Evolutionary conservation across 306 rosid species (phyloP).

Genomic region (Malus sieversii): DNA sequence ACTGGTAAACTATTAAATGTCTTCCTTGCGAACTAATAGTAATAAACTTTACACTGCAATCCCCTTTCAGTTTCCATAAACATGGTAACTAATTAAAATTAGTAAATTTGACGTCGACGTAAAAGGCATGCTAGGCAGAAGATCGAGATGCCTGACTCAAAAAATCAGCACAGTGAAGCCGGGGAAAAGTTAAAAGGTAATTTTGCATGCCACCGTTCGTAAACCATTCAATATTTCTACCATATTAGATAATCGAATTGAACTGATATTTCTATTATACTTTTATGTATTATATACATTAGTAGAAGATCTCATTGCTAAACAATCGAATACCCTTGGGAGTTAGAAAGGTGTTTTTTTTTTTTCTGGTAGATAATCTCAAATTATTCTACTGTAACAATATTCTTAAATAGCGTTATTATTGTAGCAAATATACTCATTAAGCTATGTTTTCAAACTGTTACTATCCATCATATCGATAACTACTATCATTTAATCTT

Average conservation of each 20-base stretch:
- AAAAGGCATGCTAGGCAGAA: not conserved
- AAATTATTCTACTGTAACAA: too few relatives aligned
- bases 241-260: not conserved
- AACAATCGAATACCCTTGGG: not conserved
- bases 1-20: not conserved
- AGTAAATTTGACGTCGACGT: not conserved
- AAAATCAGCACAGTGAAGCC: not conserved
- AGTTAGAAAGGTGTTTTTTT: not conserved
- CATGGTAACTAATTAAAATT: conserved; percentile 12
- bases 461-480: too few relatives aligned
- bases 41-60: conserved; percentile 21
- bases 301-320: not conserved
- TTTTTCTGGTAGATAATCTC: too few relatives aligned
- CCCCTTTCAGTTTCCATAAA: conserved; percentile 33
- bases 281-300: not conserved
- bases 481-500: too few relatives aligned
- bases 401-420: too few relatives aligned
- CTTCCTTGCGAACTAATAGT: conserved; percentile 23
- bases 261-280: not conserved
- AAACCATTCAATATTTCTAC: not conserved
- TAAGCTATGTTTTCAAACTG: too few relatives aligned
- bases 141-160: not conserved
- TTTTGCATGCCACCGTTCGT: not conserved
- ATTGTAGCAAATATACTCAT: not conserved
- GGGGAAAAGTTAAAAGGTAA: not conserved